A percentile compares a stretch with the other conserved stretches of the same genome.
These are phyloP conservation scores for Jatropha multifida DNA, from an alignment of 441 rosid species.

Conservation along the genomic window DNA sequence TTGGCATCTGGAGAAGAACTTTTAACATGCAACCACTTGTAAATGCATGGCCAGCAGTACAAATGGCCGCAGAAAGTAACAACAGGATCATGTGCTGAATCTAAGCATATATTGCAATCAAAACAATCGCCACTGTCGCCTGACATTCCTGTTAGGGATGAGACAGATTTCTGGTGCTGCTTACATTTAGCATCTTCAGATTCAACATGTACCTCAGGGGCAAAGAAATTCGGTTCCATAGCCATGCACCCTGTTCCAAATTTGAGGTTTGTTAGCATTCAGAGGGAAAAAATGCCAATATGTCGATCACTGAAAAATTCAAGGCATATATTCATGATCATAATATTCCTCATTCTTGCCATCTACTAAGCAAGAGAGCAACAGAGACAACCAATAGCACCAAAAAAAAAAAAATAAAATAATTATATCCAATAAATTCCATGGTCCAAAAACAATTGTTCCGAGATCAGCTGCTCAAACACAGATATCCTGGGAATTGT, in stretches of 20 bases:
- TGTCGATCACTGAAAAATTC: background rate
- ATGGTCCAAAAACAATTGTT: background rate
- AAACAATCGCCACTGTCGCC: conserved; percentile 43
- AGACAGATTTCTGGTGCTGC: conserved; percentile 41
- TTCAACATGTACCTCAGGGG: conserved; percentile 31
- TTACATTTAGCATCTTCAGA: conserved; percentile 28
- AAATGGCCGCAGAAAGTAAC: conserved; percentile 89
- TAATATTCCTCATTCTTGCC: background rate
- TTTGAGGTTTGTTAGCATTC: conserved; percentile 14
- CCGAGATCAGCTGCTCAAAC: background rate
- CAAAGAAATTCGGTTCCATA: conserved; percentile 40
- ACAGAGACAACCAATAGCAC: no score
- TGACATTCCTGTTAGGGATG: conserved; percentile 24
- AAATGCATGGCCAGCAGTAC: conserved; percentile 92
- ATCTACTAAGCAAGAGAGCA: no score
- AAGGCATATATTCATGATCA: background rate
- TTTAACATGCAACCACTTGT: conserved; percentile 72
- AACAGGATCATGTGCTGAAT: conserved; percentile 67
- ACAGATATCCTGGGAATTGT: background rate
- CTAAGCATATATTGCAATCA: conserved; percentile 85
- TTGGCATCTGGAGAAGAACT: conserved; percentile 49
- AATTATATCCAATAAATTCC: no score
- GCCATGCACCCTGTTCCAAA: conserved; percentile 28
- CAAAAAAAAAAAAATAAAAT: background rate
- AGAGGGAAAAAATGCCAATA: background rate